Evolutionary conservation across 1,139 yeast species (phyloP), one percentile per base, ranked within the genome.

Genomic region (Pichia cactophila): DNA sequence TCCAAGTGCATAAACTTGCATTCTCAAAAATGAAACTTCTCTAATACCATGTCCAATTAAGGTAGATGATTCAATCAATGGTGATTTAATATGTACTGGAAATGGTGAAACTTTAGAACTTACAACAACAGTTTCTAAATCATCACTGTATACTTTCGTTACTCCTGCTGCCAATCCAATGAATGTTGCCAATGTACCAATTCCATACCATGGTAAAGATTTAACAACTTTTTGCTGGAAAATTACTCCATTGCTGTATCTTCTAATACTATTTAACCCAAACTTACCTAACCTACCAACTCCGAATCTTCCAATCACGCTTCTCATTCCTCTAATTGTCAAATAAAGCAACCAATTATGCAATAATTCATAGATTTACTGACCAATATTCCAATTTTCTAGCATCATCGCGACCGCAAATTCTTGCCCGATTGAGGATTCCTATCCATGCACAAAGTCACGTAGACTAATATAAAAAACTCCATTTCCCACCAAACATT

Each of bases 1-100:
- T 0, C 95, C 97, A 41, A 86, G 71, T 0, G 88, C 96, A 62
- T 90, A 90, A 4, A 92, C 96, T 59, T 83, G 87, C 69, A 90
- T 81, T n/a, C 76, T 72, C 40, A 89, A 60, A 61, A 90, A 86
- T 0, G 97, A 86, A 14, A 90, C 97, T 0, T 83, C 70, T 59
- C 97, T 72, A 4, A 83, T 80, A 0, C 97, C 97, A 51, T 78
- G 75, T 0, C 96, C 97, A 12, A 92, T 60, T 43, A 89, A 64
- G 44, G 73, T 68, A 59, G 69, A 82, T 10, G 62, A 53, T 42
- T 63, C 61, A 4, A 54, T 47, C 17, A 63, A 58, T 4, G 61
- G 58, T 12, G 61, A 54, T 1, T 50, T 45, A 10, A 75, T 57
- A 1, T 53, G 47, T 2, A 64, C 59, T 1, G 86, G 82, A 54